Conservation (phyloP, 2,329 filamentous ascomycete genomes). For the Coleophoma crateriformis region DNA sequence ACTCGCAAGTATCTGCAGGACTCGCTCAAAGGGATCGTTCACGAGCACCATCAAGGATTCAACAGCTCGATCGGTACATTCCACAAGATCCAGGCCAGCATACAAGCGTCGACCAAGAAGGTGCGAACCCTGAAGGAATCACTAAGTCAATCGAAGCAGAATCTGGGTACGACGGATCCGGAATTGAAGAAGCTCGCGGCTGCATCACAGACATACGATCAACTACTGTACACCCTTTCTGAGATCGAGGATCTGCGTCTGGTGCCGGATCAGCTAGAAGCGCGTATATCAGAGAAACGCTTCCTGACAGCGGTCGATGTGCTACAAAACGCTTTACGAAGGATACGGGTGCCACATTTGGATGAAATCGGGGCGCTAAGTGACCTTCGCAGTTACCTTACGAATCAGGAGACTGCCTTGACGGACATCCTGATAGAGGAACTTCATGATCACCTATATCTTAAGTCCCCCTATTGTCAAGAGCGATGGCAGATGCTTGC, state of each 20-base stretch:
- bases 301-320: slow-evolving; percentile 92
- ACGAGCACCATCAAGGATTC: slow-evolving; percentile 98
- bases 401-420: slow-evolving; percentile 85
- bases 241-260: slow-evolving; percentile 84
- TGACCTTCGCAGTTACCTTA: slow-evolving; percentile 81
- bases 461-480: slow-evolving; percentile 96
- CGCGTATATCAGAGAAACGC: slow-evolving; percentile 90
- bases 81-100: slow-evolving; percentile 94
- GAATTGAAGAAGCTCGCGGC: slow-evolving; percentile 87
- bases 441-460: slow-evolving; percentile 91
- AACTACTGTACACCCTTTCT: slow-evolving; percentile 75
- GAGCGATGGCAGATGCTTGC: slow-evolving; percentile 86
- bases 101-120: slow-evolving; percentile 80
- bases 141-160: slow-evolving; percentile 73
- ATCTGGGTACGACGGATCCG: slow-evolving; percentile 78
- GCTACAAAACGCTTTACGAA: slow-evolving; percentile 77
- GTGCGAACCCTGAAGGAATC: slow-evolving; percentile 80
- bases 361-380: slow-evolving; percentile 85
- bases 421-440: slow-evolving; percentile 97
- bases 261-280: slow-evolving; percentile 88
- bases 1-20: slow-evolving; percentile 87
- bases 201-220: slow-evolving; percentile 85
- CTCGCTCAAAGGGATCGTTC: slow-evolving; percentile 89
- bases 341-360: slow-evolving; percentile 80
- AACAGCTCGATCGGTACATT: slow-evolving; percentile 99